These are phyloP conservation scores for Nemania bipapillata DNA, from an alignment of 2,329 filamentous ascomycete species.

Conservation along the genomic window DNA sequence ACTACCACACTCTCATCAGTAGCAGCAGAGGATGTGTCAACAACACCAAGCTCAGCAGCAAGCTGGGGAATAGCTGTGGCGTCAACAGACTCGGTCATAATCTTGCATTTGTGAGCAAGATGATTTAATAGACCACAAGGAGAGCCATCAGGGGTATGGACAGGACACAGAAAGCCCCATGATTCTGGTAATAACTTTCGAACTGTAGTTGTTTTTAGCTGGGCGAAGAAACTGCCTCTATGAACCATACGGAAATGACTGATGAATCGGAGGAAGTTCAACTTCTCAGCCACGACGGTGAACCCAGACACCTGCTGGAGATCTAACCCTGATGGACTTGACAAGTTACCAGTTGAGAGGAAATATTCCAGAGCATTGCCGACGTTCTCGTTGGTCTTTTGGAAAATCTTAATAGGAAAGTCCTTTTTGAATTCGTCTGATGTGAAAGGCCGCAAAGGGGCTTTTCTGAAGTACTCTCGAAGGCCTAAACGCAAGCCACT, in stretches of 20 bases:
- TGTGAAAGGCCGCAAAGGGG: slow-evolving; percentile 75
- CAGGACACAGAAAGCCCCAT: slow-evolving; percentile 97
- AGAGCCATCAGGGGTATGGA: slow-evolving; percentile 95
- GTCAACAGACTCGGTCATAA: slow-evolving; percentile 80
- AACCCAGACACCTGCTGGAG: slow-evolving; percentile 94
- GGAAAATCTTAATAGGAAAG: slow-evolving; percentile 80
- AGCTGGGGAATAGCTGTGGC: slow-evolving; percentile 78
- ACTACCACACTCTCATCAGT: slow-evolving; percentile 86
- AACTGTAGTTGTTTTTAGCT: slow-evolving; percentile 96
- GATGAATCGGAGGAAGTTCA: slow-evolving; percentile 98
- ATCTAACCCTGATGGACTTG: slow-evolving; percentile 91
- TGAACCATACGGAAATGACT: slow-evolving; percentile 99
- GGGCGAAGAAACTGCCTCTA: slow-evolving; percentile 97
- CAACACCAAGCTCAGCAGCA: slow-evolving; percentile 81
- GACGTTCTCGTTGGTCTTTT: slow-evolving; percentile 86
- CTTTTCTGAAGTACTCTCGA: slow-evolving; percentile 67
- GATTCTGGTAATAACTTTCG: slow-evolving; percentile 94
- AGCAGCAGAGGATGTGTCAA: slow-evolving; percentile 78
- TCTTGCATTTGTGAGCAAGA: slow-evolving; percentile 91
- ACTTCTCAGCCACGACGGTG: slow-evolving; percentile 96
- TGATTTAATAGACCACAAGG: slow-evolving; percentile 96
- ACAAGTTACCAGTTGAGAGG: slow-evolving; percentile 91
- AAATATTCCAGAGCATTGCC: slow-evolving; percentile 93
- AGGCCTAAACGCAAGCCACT: slow-evolving; percentile 63
- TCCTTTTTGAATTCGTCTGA: slow-evolving; percentile 81